phyloP scores from a whole-genome alignment of 148 eudicot species.

The Rhododendron kiyosumense region DNA sequence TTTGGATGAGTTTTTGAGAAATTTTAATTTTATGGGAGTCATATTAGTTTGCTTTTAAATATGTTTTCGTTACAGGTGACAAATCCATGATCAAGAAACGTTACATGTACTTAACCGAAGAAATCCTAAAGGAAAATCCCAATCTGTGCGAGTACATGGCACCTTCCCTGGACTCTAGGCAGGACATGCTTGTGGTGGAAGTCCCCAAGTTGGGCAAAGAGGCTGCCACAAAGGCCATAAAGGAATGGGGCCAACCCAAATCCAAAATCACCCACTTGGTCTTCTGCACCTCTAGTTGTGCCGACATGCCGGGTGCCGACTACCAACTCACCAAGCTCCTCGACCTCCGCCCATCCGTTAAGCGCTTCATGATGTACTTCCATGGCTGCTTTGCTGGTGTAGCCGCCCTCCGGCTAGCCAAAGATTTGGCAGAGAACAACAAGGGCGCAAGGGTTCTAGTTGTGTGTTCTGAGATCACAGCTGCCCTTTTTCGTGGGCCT shows the following conservation, averaged over 20 bases:
- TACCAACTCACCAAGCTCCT: conserved; percentile 42
- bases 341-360: conserved; percentile 30
- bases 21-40: too few species aligned
- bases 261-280: conserved; percentile 20
- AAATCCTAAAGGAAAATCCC: too few species aligned
- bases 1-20: too few species aligned
- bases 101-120: too few species aligned
- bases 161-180: too few species aligned
- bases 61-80: conserved; percentile 18
- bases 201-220: too few species aligned
- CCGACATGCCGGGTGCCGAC: conserved; percentile 40
- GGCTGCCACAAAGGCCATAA: too few species aligned
- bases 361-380: conserved; percentile 45
- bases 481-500: conserved; percentile 29
- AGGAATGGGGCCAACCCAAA: too few species aligned
- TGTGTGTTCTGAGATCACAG: conserved; percentile 36
- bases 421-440: conserved; percentile 39
- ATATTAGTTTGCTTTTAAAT: background rate
- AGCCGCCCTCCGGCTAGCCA: conserved; percentile 33
- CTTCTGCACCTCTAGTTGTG: conserved; percentile 21
- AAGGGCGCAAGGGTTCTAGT: conserved; percentile 31
- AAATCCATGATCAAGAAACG: conserved; percentile 10
- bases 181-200: too few species aligned
- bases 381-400: conserved; percentile 43
- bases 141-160: too few species aligned